These are phyloP conservation scores for Mycena crocata DNA, from an alignment of 768 basidiomycete species.

Conservation along the genomic window DNA sequence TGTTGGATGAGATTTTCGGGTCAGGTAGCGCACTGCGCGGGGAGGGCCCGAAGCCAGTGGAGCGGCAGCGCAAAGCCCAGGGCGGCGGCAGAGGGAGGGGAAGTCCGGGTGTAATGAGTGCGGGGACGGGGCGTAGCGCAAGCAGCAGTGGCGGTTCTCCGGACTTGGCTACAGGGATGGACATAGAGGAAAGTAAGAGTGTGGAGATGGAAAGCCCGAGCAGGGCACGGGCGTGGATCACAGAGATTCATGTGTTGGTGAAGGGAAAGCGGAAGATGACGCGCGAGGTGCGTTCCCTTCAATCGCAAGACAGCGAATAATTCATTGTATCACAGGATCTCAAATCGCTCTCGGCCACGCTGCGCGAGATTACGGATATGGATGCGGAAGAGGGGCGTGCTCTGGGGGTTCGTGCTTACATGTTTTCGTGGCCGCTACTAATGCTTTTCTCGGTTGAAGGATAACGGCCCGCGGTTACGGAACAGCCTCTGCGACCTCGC, in stretches of 20 bases:
- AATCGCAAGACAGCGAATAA: background rate
- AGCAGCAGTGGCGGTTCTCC: background rate
- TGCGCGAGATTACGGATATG: slow-evolving; percentile 21
- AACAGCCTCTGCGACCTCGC: slow-evolving; percentile 26
- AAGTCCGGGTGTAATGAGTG: background rate
- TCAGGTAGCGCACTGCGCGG: slow-evolving; percentile 27
- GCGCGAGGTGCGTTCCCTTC: slow-evolving; percentile 21
- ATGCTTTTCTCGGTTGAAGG: background rate
- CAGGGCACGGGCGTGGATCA: slow-evolving; percentile 20
- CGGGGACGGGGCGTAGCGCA: background rate
- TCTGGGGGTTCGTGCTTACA: slow-evolving; percentile 7
- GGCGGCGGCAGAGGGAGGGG: background rate
- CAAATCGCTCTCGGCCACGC: slow-evolving; percentile 1
- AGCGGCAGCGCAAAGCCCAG: background rate
- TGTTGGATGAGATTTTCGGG: slow-evolving; percentile 26
- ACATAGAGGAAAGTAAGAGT: background rate
- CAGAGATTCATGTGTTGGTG: slow-evolving; percentile 14
- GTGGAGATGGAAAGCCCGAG: background rate
- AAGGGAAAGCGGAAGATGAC: slow-evolving; percentile 21
- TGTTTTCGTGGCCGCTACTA: background rate
- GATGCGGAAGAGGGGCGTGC: slow-evolving; percentile 8
- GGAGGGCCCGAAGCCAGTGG: slow-evolving; percentile 21
- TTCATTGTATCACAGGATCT: slow-evolving; percentile 12
- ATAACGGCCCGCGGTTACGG: slow-evolving; percentile 8
- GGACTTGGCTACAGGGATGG: slow-evolving; percentile 7